A percentile compares a stretch with the other conserved stretches of the same genome.
These are phyloP conservation scores for Phytophthora quininea DNA, from an alignment of 352 stramenopile genomes.

Conservation along the genomic window DNA sequence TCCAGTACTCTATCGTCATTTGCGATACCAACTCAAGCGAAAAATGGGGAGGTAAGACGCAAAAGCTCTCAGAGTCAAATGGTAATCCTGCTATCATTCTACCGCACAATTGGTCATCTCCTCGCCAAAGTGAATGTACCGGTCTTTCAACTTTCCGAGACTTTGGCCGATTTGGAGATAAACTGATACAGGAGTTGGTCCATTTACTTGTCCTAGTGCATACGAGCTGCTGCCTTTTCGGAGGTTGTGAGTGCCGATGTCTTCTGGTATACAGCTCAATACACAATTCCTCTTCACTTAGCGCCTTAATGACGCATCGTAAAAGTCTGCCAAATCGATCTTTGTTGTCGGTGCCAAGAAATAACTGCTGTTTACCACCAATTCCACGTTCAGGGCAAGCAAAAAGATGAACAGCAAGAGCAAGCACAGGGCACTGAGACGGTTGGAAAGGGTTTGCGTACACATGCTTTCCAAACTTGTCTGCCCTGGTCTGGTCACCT, in stretches of 20 bases:
- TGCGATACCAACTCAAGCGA: background rate
- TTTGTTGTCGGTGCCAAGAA: background rate
- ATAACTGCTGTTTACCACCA: background rate
- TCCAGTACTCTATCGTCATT: constrained; percentile 1
- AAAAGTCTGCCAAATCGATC: background rate
- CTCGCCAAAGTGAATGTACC: constrained; percentile 12
- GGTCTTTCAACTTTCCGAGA: constrained; percentile 10
- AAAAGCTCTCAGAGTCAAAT: constrained; percentile 7
- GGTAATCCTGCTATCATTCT: constrained; percentile 12
- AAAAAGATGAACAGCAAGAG: constrained; percentile 9
- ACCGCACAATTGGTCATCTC: constrained; percentile 8
- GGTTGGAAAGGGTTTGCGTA: background rate
- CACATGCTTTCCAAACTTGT: background rate
- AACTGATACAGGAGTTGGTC: constrained; percentile 2
- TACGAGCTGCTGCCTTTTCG: background rate
- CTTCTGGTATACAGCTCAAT: too few relatives aligned
- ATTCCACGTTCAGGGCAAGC: constrained; percentile 1
- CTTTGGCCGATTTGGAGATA: constrained; percentile 4
- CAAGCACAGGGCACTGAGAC: background rate
- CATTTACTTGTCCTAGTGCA: constrained; percentile 7
- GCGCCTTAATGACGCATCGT: too few relatives aligned
- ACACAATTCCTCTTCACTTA: too few relatives aligned
- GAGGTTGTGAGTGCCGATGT: too few relatives aligned
- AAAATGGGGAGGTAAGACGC: constrained; percentile 11
- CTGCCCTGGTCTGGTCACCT: too few relatives aligned